Percentiles rank a stretch among this genome's conserved stretches.
Evolutionary conservation across 2,329 filamentous ascomycete species (phyloP).

Genomic region (Aaosphaeria pasadenensis): DNA sequence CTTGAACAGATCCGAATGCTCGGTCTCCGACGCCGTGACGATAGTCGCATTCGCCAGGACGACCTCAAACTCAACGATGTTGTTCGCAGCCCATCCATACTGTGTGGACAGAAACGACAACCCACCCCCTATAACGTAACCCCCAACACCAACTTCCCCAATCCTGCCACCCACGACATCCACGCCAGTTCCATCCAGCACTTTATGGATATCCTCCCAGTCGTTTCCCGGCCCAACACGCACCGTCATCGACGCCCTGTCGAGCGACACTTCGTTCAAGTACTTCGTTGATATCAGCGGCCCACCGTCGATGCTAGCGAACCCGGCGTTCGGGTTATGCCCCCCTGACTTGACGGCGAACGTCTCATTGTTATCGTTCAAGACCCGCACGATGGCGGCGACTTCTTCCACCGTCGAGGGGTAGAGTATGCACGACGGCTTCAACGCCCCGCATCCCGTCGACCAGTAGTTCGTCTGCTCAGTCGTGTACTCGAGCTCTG

Average conservation of each 20-base stretch:
- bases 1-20: slow-evolving; percentile 39
- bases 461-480: slow-evolving; percentile 24
- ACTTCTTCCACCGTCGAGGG: slow-evolving; percentile 45
- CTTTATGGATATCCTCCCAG: slow-evolving; percentile 12
- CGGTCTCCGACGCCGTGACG: slow-evolving; percentile 21
- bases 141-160: slow-evolving; percentile 46
- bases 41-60: slow-evolving; percentile 38
- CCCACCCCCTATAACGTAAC: slow-evolving; percentile 42
- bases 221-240: slow-evolving; percentile 25
- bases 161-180: slow-evolving; percentile 39
- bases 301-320: slow-evolving; percentile 41
- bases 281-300: slow-evolving; percentile 43
- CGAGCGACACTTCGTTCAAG: slow-evolving; percentile 10
- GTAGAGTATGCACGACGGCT: slow-evolving; percentile 25
- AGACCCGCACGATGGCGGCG: slow-evolving; percentile 48
- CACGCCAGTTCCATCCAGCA: slow-evolving; percentile 32
- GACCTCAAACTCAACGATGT: slow-evolving; percentile 46
- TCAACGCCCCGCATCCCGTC: slow-evolving; percentile 20
- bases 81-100: slow-evolving; percentile 49
- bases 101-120: slow-evolving; percentile 12
- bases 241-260: slow-evolving; percentile 13
- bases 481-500: slow-evolving; percentile 9
- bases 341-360: slow-evolving; percentile 56
- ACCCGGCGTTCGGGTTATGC: slow-evolving; percentile 45
- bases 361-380: slow-evolving; percentile 40